Percentiles rank a stretch among this genome's conserved stretches.
Evolutionary conservation across 805 yeast genomes (phyloP).

Genomic region (Millerago galiae): DNA sequence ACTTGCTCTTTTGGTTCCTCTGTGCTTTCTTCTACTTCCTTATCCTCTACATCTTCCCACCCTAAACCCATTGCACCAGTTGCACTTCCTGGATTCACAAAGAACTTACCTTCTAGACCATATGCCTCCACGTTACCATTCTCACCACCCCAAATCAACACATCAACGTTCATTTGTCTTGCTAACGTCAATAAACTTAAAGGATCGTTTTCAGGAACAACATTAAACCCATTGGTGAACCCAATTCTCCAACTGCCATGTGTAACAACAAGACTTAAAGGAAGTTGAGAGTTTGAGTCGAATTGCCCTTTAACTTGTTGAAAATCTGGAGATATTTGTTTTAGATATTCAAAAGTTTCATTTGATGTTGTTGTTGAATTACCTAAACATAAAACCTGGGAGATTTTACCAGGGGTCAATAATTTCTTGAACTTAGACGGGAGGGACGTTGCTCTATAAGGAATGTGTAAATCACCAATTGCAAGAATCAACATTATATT

Average conservation of each 20-base stretch:
- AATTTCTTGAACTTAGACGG: constrained; percentile 58
- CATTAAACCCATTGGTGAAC: constrained; percentile 73
- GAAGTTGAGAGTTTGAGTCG: constrained; percentile 49
- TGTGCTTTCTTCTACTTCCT: constrained; percentile 26
- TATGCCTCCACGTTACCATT: constrained; percentile 92
- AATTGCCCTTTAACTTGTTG: constrained; percentile 78
- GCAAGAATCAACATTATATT: constrained; percentile 61
- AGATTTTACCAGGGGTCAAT: constrained; percentile 77
- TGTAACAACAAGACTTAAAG: constrained; percentile 56
- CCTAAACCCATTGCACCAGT: constrained; percentile 82
- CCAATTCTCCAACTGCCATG: constrained; percentile 77
- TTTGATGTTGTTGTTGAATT: constrained; percentile 62
- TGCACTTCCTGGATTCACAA: constrained; percentile 95
- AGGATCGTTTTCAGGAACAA: constrained; percentile 85
- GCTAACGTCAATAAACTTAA: constrained; percentile 76
- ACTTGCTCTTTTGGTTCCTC: too few species aligned
- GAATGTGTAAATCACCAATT: constrained; percentile 86
- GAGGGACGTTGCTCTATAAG: constrained; percentile 37
- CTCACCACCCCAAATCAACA: constrained; percentile 88
- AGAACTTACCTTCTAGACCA: constrained; percentile 85
- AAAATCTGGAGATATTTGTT: constrained; percentile 63
- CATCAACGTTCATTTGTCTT: constrained; percentile 86
- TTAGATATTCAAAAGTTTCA: constrained; percentile 56
- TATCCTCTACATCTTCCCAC: constrained; percentile 51
- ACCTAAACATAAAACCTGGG: constrained; percentile 81